phyloP scores from a whole-genome alignment of 495 filamentous ascomycete species.

The Penicillium maclennaniae region DNA sequence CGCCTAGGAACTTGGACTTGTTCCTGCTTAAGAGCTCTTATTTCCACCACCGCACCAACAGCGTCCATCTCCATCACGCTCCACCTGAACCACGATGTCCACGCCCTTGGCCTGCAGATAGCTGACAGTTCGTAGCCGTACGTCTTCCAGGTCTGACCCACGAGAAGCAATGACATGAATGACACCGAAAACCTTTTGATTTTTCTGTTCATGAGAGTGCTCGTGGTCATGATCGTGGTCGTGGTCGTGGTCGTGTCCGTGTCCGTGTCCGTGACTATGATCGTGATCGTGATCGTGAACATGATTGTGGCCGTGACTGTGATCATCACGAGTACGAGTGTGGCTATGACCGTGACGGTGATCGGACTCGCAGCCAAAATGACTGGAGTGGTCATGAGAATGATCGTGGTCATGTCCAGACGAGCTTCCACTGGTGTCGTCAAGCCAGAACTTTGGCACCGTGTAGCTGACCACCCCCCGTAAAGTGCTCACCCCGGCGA shows the following conservation, averaged over 20 bases:
- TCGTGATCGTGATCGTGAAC: slow-evolving; percentile 1
- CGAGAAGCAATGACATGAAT: slow-evolving; percentile 76
- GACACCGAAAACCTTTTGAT: slow-evolving; percentile 62
- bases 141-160: slow-evolving; percentile 69
- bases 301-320: not conserved
- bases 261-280: slow-evolving; percentile 4
- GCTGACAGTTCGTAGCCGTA: slow-evolving; percentile 59
- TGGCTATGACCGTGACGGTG: slow-evolving; percentile 9
- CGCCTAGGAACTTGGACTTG: not conserved
- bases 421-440: slow-evolving; percentile 53
- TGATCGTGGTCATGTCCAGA: slow-evolving; percentile 17
- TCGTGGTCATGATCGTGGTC: slow-evolving; percentile 23
- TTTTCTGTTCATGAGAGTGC: slow-evolving; percentile 29
- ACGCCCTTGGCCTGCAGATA: slow-evolving; percentile 59
- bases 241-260: slow-evolving; percentile 13
- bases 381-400: slow-evolving; percentile 11
- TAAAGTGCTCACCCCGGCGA: slow-evolving; percentile 77
- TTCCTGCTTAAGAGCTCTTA: slow-evolving; percentile 22
- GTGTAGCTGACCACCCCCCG: slow-evolving; percentile 82
- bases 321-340: not conserved
- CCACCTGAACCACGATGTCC: slow-evolving; percentile 71
- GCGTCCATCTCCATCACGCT: slow-evolving; percentile 67
- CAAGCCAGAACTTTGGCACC: slow-evolving; percentile 91
- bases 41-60: slow-evolving; percentile 70
- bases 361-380: slow-evolving; percentile 14